phyloP scores from a whole-genome alignment of 805 yeast genomes.

The Yamadazyma insecticola region DNA sequence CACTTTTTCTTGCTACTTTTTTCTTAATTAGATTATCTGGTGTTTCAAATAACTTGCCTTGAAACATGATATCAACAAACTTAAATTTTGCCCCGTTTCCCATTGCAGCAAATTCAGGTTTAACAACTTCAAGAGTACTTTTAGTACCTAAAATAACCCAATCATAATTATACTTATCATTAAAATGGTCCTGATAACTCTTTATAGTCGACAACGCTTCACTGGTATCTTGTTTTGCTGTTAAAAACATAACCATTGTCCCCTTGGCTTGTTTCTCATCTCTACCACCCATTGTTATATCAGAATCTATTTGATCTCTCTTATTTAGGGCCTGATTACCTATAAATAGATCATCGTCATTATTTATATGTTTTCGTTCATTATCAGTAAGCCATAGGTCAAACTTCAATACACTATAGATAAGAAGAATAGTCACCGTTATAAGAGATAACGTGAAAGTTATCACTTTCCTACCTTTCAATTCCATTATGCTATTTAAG shows the following conservation, averaged over 20 bases:
- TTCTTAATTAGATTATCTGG: conserved; percentile 14
- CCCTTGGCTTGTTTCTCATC: conserved; percentile 4
- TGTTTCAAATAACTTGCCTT: too few relatives aligned
- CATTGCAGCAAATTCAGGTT: conserved; percentile 8
- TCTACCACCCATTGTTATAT: too few relatives aligned
- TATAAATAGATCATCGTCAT: too few relatives aligned
- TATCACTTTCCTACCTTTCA: too few relatives aligned
- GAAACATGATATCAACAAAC: conserved; percentile 10
- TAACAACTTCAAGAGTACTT: background rate
- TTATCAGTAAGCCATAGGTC: background rate
- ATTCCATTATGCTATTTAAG: too few relatives aligned
- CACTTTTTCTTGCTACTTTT: conserved; percentile 11
- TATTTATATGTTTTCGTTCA: too few relatives aligned
- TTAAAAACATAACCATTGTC: conserved; percentile 8
- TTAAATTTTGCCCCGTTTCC: conserved; percentile 15
- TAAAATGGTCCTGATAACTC: conserved; percentile 16
- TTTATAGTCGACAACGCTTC: conserved; percentile 6
- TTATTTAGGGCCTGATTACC: too few relatives aligned
- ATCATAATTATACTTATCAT: conserved; percentile 19
- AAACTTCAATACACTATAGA: background rate
- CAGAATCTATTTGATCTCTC: too few relatives aligned
- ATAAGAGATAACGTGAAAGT: background rate
- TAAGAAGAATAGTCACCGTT: background rate
- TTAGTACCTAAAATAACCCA: conserved; percentile 12
- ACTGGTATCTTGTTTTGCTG: conserved; percentile 3